Conservation (phyloP, 1,139 yeast genomes). For the Geotrichum fermentans region DNA sequence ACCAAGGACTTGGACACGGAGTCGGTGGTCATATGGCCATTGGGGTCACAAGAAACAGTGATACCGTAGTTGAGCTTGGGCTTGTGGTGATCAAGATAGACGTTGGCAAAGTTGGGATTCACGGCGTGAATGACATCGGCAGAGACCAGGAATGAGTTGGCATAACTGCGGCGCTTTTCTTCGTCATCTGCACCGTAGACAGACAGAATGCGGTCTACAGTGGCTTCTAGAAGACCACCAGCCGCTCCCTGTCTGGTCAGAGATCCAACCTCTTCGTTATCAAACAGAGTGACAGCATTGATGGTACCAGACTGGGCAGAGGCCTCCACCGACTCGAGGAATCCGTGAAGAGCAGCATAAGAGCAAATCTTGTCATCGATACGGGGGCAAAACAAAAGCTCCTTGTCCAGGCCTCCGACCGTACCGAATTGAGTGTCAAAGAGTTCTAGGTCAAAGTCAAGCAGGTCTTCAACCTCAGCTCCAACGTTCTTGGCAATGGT, state of each 20-base stretch:
- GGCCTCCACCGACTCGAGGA: slow-evolving; percentile 46
- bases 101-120: slow-evolving; percentile 75
- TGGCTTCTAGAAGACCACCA: slow-evolving; percentile 77
- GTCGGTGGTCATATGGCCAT: slow-evolving; percentile 79
- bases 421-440: slow-evolving; percentile 81
- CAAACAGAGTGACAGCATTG: slow-evolving; percentile 72
- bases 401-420: slow-evolving; percentile 84
- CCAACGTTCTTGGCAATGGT: slow-evolving; percentile 63
- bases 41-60: slow-evolving; percentile 65
- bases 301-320: slow-evolving; percentile 54
- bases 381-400: slow-evolving; percentile 86
- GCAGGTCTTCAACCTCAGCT: slow-evolving; percentile 54
- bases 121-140: slow-evolving; percentile 96
- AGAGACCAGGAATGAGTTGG: slow-evolving; percentile 78
- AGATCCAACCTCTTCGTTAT: slow-evolving; percentile 92
- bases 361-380: slow-evolving; percentile 90
- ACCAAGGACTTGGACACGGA: slow-evolving; percentile 61
- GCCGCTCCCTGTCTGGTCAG: slow-evolving; percentile 92
- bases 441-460: slow-evolving; percentile 80
- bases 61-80: slow-evolving; percentile 77
- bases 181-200: slow-evolving; percentile 45
- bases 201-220: slow-evolving; percentile 61
- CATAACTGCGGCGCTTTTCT: slow-evolving; percentile 34
- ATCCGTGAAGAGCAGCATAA: slow-evolving; percentile 68
- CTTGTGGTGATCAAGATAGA: slow-evolving; percentile 66